These are phyloP conservation scores for Aegilops umbellulata DNA, from an alignment of 176 grass and related monocot genomes.

Conservation along the genomic window DNA sequence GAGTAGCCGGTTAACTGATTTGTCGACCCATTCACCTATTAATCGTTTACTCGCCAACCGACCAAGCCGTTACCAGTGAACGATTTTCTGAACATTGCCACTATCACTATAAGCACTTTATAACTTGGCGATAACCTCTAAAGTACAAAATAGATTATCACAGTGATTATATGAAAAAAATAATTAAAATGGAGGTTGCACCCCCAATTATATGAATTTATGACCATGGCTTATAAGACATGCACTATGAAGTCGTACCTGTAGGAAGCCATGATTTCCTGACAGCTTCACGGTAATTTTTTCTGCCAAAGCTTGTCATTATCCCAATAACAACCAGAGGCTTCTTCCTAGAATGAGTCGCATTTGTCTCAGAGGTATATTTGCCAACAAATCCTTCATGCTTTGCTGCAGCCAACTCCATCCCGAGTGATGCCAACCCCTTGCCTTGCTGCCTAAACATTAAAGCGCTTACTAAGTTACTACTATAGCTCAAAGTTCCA, in stretches of 20 bases:
- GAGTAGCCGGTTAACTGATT: too few species aligned
- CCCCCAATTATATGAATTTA: conserved; percentile 9
- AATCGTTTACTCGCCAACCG: too few species aligned
- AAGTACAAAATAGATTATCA: background rate
- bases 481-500: conserved; percentile 2
- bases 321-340: conserved; percentile 83
- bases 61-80: too few species aligned
- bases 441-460: conserved; percentile 89
- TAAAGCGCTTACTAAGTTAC: background rate
- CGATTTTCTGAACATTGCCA: background rate
- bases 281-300: conserved; percentile 88
- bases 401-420: conserved; percentile 81
- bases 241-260: conserved; percentile 41
- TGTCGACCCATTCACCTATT: too few species aligned
- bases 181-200: background rate
- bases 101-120: background rate
- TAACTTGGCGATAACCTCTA: conserved; percentile 8
- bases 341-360: conserved; percentile 56
- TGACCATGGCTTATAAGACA: background rate
- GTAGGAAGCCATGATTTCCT: conserved; percentile 94
- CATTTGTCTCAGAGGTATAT: conserved; percentile 73
- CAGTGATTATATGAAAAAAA: background rate
- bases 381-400: conserved; percentile 80
- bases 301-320: conserved; percentile 80
- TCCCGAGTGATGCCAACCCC: conserved; percentile 73